phyloP scores from a whole-genome alignment of 225 moss, liverwort and hornwort species.

The Bryum argenteum region DNA sequence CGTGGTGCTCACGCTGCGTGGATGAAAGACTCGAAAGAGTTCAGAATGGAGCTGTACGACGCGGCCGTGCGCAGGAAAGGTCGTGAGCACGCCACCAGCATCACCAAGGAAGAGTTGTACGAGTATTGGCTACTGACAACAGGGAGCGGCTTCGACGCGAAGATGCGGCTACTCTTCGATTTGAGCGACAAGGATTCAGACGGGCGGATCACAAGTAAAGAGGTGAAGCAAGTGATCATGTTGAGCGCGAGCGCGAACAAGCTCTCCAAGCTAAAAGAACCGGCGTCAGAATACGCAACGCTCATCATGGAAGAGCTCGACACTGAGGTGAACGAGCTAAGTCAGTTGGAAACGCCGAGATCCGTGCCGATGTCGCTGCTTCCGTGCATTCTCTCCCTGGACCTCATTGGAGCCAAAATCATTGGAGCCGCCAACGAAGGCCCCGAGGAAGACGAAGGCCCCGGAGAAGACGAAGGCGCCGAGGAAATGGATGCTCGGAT shows the following conservation, averaged over 20 bases:
- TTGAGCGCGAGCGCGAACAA: no score
- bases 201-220: no score
- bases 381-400: conserved; percentile 65
- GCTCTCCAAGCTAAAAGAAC: no score
- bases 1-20: conserved; percentile 44
- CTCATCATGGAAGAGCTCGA: conserved; percentile 99
- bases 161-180: conserved; percentile 92
- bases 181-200: conserved; percentile 92
- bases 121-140: conserved; percentile 77
- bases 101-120: conserved; percentile 74
- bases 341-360: conserved; percentile 80
- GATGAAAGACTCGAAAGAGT: conserved; percentile 98
- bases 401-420: no score
- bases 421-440: no score
- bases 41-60: conserved; percentile 84
- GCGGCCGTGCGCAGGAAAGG: conserved; percentile 60
- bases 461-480: conserved; percentile 26
- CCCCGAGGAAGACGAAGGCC: conserved; percentile 39
- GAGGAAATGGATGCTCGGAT: conserved; percentile 79
- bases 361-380: conserved; percentile 51
- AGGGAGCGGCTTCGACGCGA: conserved; percentile 77
- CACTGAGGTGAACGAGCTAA: conserved; percentile 67
- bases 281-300: no score
- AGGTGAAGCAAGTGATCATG: no score
- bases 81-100: conserved; percentile 41